These are phyloP conservation scores for Domatiomyces globalis DNA, from an alignment of 2,329 filamentous ascomycete genomes.

Conservation along the genomic window DNA sequence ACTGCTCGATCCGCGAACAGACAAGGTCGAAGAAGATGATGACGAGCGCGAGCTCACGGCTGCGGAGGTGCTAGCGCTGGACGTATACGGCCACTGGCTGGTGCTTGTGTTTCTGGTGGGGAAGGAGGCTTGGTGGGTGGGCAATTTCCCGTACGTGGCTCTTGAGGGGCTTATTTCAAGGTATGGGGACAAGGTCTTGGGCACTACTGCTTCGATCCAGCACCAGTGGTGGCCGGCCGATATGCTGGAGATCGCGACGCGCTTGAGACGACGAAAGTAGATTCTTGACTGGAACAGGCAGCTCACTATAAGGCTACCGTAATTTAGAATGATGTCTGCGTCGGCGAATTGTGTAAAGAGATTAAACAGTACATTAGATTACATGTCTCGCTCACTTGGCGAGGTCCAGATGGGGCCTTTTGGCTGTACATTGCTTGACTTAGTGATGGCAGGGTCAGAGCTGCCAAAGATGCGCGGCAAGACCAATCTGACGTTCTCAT, in stretches of 20 bases:
- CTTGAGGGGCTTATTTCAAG: conserved; percentile 13
- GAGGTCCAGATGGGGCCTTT: background rate
- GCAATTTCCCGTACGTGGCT: conserved; percentile 12
- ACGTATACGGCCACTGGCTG: conserved; percentile 18
- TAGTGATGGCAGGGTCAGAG: background rate
- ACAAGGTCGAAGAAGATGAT: background rate
- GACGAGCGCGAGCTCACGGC: conserved; percentile 4
- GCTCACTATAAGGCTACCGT: too few species aligned
- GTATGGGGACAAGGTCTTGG: conserved; percentile 6
- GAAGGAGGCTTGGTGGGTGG: conserved; percentile 17
- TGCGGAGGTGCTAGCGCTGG: conserved; percentile 15
- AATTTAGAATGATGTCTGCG: background rate
- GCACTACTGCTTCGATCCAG: too few species aligned
- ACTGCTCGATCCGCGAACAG: conserved; percentile 7
- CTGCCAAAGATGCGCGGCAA: conserved; percentile 13
- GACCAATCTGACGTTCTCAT: conserved; percentile 70
- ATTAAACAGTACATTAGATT: background rate
- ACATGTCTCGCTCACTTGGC: background rate
- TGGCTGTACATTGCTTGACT: background rate
- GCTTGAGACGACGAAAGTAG: too few species aligned
- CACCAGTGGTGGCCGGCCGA: conserved; percentile 5
- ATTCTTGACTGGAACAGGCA: too few species aligned
- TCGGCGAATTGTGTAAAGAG: background rate
- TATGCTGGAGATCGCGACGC: background rate
- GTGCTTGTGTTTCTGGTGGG: conserved; percentile 19